These are phyloP conservation scores for Wickerhamiella shivajii DNA, from an alignment of 805 yeast species.

Conservation along the genomic window DNA sequence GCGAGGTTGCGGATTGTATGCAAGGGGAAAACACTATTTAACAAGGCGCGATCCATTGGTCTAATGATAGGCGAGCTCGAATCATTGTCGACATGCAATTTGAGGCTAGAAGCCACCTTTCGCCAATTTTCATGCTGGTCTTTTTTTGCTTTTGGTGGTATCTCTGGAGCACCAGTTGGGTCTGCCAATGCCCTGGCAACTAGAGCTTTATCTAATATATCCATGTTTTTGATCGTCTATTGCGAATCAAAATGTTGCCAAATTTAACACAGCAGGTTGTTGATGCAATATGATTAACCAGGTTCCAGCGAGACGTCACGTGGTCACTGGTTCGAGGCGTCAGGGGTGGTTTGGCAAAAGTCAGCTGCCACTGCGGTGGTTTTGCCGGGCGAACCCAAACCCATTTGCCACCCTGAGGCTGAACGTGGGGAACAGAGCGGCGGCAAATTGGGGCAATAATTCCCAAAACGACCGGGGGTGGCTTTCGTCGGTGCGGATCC, in stretches of 20 bases:
- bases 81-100: slow-evolving; percentile 5
- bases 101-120: slow-evolving; percentile 13
- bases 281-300: no score
- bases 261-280: no score
- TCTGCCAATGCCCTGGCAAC: slow-evolving; percentile 1
- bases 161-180: not conserved
- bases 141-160: not conserved
- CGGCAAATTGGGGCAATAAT: no score
- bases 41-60: slow-evolving; percentile 17
- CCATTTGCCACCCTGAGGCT: no score
- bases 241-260: not conserved
- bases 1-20: slow-evolving; percentile 18
- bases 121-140: slow-evolving; percentile 11
- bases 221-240: slow-evolving; percentile 1
- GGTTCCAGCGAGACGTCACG: no score
- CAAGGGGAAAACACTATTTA: slow-evolving; percentile 18
- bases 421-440: no score
- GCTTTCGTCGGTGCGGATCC: no score
- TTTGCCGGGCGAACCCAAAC: no score
- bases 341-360: no score
- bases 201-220: slow-evolving; percentile 2
- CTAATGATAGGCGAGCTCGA: slow-evolving; percentile 12
- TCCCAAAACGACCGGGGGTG: no score
- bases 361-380: no score
- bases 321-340: no score